Base-by-base conservation (phyloP, 495 filamentous ascomycete genomes). In the Xylaria flabelliformis region DNA sequence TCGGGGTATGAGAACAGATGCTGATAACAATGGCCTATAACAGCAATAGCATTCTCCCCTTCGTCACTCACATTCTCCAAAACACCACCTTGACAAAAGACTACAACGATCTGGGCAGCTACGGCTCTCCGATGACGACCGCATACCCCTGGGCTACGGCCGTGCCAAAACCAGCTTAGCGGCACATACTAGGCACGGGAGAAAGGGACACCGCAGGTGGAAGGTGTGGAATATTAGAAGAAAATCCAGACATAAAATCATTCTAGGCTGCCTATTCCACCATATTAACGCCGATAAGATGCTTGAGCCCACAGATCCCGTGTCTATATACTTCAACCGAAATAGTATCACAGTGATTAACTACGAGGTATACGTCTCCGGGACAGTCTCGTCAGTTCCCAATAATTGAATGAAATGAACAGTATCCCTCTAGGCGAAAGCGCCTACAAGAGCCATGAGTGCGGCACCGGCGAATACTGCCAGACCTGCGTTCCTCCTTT, bases 401-500 rank as follows among this genome's bases (percentile, higher is more conserved):
- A 9, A 7, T 44, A 13, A 44, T 50, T 8, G 26, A 42, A 36
- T 24, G 9, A 10, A 13, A 42, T 42, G 39, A 41, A 15, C 10
- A 2, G 34, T 24, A 32, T 42, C 51, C 3, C 17, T 69, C 80
- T 71, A 97, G 51, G 94, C 94, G 87, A 94, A 97, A 46, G 94
- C 95, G 10, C 95, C 95, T 0, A 97, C 94, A 42, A 94, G 82
- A 53, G 94, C 90, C 95, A 98, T 98, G 58, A 97, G 82, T 50
- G 85, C 80, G 10, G 93, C 92, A 0, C 95, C 95, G 4, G 85
- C 88, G 17, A 92, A 84, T 29, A 98, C 95, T 1, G 93, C 89
- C 21, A 88, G 79, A 78, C 91, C 97, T 26, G 95, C 95, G 71
- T 93, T 84, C 53, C 93, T 75, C 65, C 95, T 87, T 75, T 87